These are phyloP conservation scores for Vitis cinerea DNA, from an alignment of 164 flowering plant species.

Conservation along the genomic window DNA sequence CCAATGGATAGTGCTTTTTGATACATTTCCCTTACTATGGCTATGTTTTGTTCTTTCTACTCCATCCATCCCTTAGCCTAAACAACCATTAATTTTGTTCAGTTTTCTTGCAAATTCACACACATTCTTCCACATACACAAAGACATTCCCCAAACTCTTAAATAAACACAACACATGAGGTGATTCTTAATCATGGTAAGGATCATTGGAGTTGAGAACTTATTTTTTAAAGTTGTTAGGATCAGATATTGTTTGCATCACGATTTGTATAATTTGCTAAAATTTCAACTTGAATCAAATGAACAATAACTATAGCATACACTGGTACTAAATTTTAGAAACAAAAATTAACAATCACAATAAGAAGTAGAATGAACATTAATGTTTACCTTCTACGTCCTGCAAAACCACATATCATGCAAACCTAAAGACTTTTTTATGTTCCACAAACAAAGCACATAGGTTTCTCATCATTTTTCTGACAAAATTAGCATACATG, in stretches of 20 bases:
- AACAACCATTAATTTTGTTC: conserved; percentile 10
- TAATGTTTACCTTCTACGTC: conserved; percentile 75
- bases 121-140: no score
- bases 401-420: conserved; percentile 89
- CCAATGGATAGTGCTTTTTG: conserved; percentile 74
- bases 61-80: conserved; percentile 99
- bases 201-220: no score
- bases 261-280: no score
- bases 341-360: neutral
- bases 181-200: no score
- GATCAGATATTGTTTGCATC: no score
- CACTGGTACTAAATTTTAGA: neutral
- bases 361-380: neutral
- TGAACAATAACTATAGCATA: neutral
- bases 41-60: conserved; percentile 92
- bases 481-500: conserved; percentile 88
- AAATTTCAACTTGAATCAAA: no score
- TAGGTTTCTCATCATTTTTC: conserved; percentile 73
- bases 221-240: no score
- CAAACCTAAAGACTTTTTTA: conserved; percentile 80
- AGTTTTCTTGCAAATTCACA: conserved; percentile 4
- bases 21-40: conserved; percentile 73
- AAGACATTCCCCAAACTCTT: no score
- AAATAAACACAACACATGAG: no score
- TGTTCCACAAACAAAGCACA: conserved; percentile 80